Evolutionary conservation across 306 rosid species (phyloP).

Genomic region (Cucurbita ficifolia): DNA sequence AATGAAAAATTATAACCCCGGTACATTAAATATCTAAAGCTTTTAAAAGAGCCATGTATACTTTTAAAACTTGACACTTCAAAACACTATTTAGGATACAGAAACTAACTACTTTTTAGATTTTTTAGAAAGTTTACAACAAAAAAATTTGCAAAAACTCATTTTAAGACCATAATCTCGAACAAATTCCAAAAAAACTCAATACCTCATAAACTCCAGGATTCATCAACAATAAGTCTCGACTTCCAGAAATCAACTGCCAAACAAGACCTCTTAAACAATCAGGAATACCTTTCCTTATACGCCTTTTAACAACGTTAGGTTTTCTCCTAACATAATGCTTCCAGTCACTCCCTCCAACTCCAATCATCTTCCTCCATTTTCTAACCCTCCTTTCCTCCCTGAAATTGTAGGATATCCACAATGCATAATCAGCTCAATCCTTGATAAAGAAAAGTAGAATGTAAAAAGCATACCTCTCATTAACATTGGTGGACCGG

Average conservation of each 20-base stretch:
- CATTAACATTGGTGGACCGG: slow-evolving; percentile 38
- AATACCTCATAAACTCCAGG: slow-evolving; percentile 97
- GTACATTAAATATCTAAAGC: not conserved
- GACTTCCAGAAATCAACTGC: slow-evolving; percentile 98
- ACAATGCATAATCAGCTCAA: slow-evolving; percentile 4
- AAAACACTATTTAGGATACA: not conserved
- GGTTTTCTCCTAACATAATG: slow-evolving; percentile 77
- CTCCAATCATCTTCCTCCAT: slow-evolving; percentile 99
- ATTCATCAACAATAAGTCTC: slow-evolving; percentile 90
- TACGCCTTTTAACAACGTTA: slow-evolving; percentile 83
- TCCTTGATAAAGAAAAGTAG: not conserved
- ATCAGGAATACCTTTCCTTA: slow-evolving; percentile 98
- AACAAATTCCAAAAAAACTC: slow-evolving; percentile 3
- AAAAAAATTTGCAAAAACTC: not conserved
- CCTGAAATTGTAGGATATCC: slow-evolving; percentile 26
- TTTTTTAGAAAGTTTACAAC: not conserved
- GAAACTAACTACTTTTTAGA: not conserved
- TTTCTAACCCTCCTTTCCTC: slow-evolving; percentile 80
- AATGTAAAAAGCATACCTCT: slow-evolving; percentile 33
- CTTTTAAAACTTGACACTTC: not conserved
- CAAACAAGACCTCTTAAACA: slow-evolving; percentile 96
- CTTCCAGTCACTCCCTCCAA: slow-evolving; percentile 99
- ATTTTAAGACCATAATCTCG: not conserved
- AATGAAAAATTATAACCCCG: not conserved
- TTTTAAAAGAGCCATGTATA: not conserved